These are phyloP conservation scores for Pyrenochaeta sp. DNA, from an alignment of 2,329 filamentous ascomycete species.

Conservation along the genomic window DNA sequence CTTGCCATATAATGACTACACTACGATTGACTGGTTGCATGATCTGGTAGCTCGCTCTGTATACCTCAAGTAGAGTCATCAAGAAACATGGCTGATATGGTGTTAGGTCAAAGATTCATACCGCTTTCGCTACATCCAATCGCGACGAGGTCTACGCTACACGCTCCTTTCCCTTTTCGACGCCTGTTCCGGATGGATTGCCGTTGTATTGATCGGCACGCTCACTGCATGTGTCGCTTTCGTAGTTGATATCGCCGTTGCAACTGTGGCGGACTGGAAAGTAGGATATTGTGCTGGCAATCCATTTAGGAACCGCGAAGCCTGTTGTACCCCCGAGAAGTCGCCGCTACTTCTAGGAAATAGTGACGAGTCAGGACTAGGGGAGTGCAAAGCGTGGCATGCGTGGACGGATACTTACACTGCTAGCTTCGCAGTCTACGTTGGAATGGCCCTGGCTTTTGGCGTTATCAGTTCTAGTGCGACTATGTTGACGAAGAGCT, in stretches of 20 bases:
- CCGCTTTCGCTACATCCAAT: slow-evolving; percentile 58
- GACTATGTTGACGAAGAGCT: slow-evolving; percentile 60
- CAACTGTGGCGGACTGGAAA: slow-evolving; percentile 66
- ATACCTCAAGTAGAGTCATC: background rate
- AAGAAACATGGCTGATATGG: background rate
- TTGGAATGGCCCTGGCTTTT: slow-evolving; percentile 59
- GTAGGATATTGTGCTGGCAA: slow-evolving; percentile 62
- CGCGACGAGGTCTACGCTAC: slow-evolving; percentile 54
- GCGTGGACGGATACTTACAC: slow-evolving; percentile 56
- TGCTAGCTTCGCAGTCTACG: slow-evolving; percentile 58
- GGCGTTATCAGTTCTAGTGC: slow-evolving; percentile 59
- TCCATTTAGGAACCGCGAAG: slow-evolving; percentile 57
- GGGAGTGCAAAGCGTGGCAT: slow-evolving; percentile 53
- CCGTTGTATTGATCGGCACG: slow-evolving; percentile 62
- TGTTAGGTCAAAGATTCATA: slow-evolving; percentile 64
- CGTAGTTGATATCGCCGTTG: slow-evolving; percentile 63
- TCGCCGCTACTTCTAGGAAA: background rate
- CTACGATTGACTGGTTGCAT: slow-evolving; percentile 70
- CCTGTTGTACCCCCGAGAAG: slow-evolving; percentile 57
- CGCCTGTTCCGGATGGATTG: slow-evolving; percentile 64
- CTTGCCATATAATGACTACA: slow-evolving; percentile 68
- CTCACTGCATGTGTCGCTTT: slow-evolving; percentile 66
- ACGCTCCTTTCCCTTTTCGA: slow-evolving; percentile 56
- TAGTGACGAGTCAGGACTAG: slow-evolving; percentile 29
- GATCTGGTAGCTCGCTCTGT: slow-evolving; percentile 55